Evolutionary conservation across 208 protist species (phyloP).

Genomic region (Trypanosoma mega): DNA sequence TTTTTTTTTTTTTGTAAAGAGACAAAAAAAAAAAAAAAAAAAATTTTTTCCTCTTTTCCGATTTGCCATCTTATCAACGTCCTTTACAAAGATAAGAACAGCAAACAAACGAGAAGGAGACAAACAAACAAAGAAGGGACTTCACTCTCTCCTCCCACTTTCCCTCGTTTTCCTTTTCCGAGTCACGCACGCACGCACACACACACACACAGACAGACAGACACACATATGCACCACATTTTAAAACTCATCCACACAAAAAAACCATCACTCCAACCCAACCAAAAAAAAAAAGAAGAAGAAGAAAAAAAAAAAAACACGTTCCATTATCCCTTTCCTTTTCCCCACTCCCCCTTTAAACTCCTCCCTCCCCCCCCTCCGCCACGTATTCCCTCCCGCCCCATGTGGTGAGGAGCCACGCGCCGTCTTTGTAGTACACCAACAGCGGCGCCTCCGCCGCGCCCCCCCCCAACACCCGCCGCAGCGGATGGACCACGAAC

Average conservation of each 20-base stretch:
- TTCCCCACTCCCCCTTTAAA: background rate
- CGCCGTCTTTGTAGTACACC: constrained; percentile 20
- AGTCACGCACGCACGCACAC: no score
- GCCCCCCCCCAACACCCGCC: background rate
- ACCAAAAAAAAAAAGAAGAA: no score
- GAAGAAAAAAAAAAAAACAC: background rate
- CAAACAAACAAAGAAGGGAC: no score
- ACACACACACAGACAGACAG: background rate
- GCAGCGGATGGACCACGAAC: constrained; percentile 22
- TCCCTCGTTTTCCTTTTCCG: no score
- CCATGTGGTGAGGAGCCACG: constrained; percentile 7
- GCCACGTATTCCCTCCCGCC: background rate
- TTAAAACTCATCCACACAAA: background rate
- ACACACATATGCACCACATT: background rate
- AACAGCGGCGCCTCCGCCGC: background rate
- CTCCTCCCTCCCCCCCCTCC: no score
- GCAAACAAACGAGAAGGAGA: no score
- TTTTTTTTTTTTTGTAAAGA: no score
- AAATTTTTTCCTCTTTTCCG: no score
- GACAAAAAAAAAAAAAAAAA: no score
- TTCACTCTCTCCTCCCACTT: no score
- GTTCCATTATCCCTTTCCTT: background rate
- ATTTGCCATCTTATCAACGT: no score
- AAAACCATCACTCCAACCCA: background rate
- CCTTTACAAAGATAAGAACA: no score